phyloP scores from a whole-genome alignment of 495 filamentous ascomycete genomes.

The Talaromyces nanjingensis region DNA sequence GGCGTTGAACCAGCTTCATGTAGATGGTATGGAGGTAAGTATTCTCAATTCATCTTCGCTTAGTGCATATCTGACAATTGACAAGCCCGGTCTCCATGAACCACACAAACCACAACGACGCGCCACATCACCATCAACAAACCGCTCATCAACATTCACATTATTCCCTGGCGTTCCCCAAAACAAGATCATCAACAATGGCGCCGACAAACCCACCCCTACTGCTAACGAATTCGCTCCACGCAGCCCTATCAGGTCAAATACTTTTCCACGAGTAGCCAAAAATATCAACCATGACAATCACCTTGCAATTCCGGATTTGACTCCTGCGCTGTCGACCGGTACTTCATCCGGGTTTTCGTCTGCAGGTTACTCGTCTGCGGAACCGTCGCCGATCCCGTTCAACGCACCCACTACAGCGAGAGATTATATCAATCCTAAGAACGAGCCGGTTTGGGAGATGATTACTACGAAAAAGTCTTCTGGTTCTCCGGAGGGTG shows the following conservation, averaged over 20 bases:
- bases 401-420: not conserved
- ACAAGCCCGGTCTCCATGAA: constrained; percentile 4
- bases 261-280: constrained; percentile 4
- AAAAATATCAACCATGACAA: not conserved
- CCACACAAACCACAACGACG: constrained; percentile 31
- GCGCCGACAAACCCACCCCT: not conserved
- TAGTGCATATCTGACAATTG: not conserved
- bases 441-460: constrained; percentile 19
- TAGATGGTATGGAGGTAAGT: constrained; percentile 35
- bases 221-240: not conserved
- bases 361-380: constrained; percentile 11
- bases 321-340: constrained; percentile 4
- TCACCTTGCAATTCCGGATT: constrained; percentile 1
- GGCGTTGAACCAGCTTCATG: constrained; percentile 54
- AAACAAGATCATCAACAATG: not conserved
- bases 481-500: not conserved
- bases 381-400: constrained; percentile 9
- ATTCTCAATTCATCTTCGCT: too few relatives aligned
- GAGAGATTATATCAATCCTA: constrained; percentile 10
- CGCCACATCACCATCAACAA: constrained; percentile 53
- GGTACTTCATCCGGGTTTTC: not conserved
- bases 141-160: constrained; percentile 52
- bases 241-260: constrained; percentile 8
- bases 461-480: constrained; percentile 15
- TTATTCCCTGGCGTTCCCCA: constrained; percentile 53